Evolutionary conservation across 139 green algal species (phyloP).

Genomic region (Tetraselmis striata): DNA sequence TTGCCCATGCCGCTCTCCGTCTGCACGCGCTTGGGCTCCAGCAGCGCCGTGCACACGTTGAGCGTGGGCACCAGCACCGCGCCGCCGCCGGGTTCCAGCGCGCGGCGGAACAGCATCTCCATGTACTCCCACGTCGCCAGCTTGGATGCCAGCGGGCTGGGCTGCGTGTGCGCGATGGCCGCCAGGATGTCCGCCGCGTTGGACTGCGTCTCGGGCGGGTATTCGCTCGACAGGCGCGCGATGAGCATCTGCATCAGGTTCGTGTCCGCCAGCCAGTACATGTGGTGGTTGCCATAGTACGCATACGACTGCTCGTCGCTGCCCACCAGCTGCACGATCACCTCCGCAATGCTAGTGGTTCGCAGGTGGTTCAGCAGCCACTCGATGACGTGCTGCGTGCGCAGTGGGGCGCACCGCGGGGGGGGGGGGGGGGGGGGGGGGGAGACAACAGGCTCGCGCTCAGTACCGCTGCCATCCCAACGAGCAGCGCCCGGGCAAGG

Average conservation of each 20-base stretch:
- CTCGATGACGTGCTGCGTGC: conserved; percentile 20
- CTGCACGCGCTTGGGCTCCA: conserved; percentile 49
- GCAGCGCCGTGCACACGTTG: conserved; percentile 70
- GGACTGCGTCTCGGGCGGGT: conserved; percentile 40
- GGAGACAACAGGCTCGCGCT: no score
- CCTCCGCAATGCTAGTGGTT: conserved; percentile 73
- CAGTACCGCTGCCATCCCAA: not conserved
- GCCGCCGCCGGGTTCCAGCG: not conserved
- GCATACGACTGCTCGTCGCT: conserved; percentile 71
- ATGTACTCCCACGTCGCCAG: conserved; percentile 45
- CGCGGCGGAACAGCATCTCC: conserved; percentile 31
- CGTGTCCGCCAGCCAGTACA: conserved; percentile 71
- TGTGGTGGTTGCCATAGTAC: conserved; percentile 28
- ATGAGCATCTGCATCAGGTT: conserved; percentile 64
- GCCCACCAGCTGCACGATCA: conserved; percentile 75
- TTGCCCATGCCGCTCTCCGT: not conserved
- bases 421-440: no score
- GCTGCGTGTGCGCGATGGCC: conserved; percentile 65
- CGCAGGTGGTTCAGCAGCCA: conserved; percentile 60
- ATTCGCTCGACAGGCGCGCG: conserved; percentile 32
- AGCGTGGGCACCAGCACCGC: conserved; percentile 51
- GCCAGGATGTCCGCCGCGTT: conserved; percentile 82
- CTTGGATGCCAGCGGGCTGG: conserved; percentile 54
- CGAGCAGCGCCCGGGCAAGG: no score
- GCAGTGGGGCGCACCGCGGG: not conserved